phyloP scores from a whole-genome alignment of 371 early-diverging fungal genomes.

The Actinomortierella ambigua region DNA sequence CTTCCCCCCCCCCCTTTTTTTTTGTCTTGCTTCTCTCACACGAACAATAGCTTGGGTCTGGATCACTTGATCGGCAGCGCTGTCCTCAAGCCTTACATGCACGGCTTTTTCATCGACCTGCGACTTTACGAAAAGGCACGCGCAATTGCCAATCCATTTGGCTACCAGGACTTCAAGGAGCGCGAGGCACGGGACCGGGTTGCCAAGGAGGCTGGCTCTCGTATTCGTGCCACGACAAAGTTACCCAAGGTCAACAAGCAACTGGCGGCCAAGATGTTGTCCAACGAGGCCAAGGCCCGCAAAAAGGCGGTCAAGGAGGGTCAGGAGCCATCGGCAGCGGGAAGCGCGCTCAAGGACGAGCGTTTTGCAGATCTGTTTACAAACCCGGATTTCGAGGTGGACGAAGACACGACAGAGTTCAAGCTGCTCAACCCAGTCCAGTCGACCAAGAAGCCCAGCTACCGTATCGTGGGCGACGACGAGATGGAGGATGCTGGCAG shows the following conservation, averaged over 20 bases:
- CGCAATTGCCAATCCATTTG: slow-evolving; percentile 96
- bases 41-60: slow-evolving; percentile 71
- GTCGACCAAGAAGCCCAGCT: slow-evolving; percentile 45
- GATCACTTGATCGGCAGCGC: slow-evolving; percentile 94
- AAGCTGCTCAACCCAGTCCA: slow-evolving; percentile 81
- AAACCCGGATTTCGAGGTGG: slow-evolving; percentile 93
- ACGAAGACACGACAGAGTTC: slow-evolving; percentile 85
- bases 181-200: slow-evolving; percentile 79
- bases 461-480: slow-evolving; percentile 53
- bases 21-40: neutral
- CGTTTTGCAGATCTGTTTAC: slow-evolving; percentile 91
- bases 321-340: slow-evolving; percentile 15
- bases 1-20: too few species aligned
- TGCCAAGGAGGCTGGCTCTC: slow-evolving; percentile 85
- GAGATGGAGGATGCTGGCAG: slow-evolving; percentile 50
- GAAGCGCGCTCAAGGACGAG: slow-evolving; percentile 69
- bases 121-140: slow-evolving; percentile 95
- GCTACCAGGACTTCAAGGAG: slow-evolving; percentile 90
- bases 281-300: slow-evolving; percentile 47
- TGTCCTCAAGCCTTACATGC: slow-evolving; percentile 97
- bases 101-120: slow-evolving; percentile 97
- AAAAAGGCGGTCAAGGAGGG: slow-evolving; percentile 45
- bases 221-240: slow-evolving; percentile 88
- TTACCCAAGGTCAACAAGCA: slow-evolving; percentile 90
- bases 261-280: slow-evolving; percentile 79